Evolutionary conservation across 352 stramenopile species (phyloP), one percentile per base, ranked within the genome.

Genomic region (Phytophthora pini): DNA sequence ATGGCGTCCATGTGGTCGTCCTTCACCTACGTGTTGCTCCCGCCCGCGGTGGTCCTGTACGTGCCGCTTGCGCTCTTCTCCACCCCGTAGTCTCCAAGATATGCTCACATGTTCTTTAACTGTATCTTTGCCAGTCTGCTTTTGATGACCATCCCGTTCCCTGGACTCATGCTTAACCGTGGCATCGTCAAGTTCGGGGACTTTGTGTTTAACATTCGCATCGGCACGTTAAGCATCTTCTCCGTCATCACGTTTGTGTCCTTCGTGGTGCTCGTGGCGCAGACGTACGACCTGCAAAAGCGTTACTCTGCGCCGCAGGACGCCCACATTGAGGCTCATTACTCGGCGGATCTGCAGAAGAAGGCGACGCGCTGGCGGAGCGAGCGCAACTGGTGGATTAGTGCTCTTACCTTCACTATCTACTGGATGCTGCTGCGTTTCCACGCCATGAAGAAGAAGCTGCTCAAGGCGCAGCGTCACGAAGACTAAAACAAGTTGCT

Each of bases 371-470:
- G 85, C 44, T 93, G 85, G 85, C 79, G 85, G 27, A 84, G 76
- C 8, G 85, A 94, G 69, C 68, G 85, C 47, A 94, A 94, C 69
- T 94, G 83, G 83, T 94, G 85, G 85, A 94, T 94, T 70, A 92
- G 83, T 52, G 84, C 85, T 22, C 81, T 94, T 27, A 90, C 83
- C 31, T 94, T 94, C 59, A 89, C 81, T 26, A 94, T 94, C 57
- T 94, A 94, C 70, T 94, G 85, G 80, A 93, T 93, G 85, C 65
- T 93, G 39, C 67, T 90, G 29, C 81, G 82, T 55, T 93, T 93
- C 64, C 85, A 93, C 59, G 82, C 85, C 15, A 70, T 93, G 56
- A 92, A 92, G 77, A 93, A 93, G 65, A 71, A 92, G 56, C 56
- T 93, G 50, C 65, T 93, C 13, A 80, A 77, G 55, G 79, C 74